Conservation (phyloP, 208 protist genomes). For the Herpetomonas muscarum region DNA sequence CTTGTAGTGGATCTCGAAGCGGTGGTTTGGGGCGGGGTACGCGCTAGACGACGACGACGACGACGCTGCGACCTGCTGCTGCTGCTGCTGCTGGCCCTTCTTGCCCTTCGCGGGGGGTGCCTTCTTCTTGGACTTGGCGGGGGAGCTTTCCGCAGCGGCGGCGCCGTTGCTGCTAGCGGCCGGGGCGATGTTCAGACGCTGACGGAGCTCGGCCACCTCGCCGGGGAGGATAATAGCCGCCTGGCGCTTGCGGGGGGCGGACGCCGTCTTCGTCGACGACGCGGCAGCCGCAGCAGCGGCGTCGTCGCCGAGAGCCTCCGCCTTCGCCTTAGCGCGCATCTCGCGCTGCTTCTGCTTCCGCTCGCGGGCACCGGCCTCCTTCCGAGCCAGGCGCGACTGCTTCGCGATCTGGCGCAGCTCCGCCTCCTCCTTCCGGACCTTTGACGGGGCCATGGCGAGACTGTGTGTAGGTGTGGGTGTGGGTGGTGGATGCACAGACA, state of each 20-base stretch:
- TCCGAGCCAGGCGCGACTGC: constrained; percentile 39
- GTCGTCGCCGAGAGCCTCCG: background rate
- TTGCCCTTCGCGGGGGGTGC: constrained; percentile 4
- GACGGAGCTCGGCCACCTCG: constrained; percentile 57
- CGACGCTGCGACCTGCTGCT: constrained; percentile 1
- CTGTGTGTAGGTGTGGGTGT: background rate
- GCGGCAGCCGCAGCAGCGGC: background rate
- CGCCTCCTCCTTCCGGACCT: constrained; percentile 80
- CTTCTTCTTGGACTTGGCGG: background rate
- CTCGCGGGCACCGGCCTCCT: constrained; percentile 47
- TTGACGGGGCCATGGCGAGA: constrained; percentile 40
- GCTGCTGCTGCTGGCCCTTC: constrained; percentile 3
- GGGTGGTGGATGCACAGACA: background rate
- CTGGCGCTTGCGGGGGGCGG: constrained; percentile 22
- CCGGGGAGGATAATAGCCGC: constrained; percentile 73
- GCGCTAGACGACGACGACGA: constrained; percentile 11
- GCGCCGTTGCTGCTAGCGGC: background rate
- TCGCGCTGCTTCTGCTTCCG: constrained; percentile 34
- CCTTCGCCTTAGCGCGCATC: constrained; percentile 15
- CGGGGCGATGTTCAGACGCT: constrained; percentile 25
- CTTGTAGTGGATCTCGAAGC: constrained; percentile 81
- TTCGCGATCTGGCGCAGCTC: constrained; percentile 77
- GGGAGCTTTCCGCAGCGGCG: background rate
- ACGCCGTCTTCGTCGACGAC: background rate
- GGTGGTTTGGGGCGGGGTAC: constrained; percentile 43